Percentiles rank a stretch among this genome's conserved stretches.
Evolutionary conservation across 192 early-diverging fungal species (phyloP).

Genomic region (Coemansia sp.): DNA sequence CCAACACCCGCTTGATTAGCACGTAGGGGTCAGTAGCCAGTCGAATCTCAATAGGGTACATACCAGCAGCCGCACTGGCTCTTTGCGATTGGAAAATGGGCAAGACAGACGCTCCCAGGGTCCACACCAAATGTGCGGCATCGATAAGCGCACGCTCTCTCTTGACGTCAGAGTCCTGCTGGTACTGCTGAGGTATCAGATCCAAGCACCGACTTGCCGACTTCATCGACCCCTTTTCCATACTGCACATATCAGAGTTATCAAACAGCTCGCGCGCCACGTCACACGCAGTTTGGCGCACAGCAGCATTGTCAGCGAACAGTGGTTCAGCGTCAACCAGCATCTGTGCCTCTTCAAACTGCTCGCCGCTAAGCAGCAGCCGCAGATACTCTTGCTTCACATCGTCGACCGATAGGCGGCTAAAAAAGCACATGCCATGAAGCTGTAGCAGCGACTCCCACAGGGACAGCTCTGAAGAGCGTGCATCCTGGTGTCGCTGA

Average conservation of each 20-base stretch:
- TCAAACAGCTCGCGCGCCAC: slow-evolving; percentile 43
- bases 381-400: slow-evolving; percentile 27
- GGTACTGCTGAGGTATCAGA: not conserved
- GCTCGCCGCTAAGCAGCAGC: slow-evolving; percentile 13
- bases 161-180: slow-evolving; percentile 11
- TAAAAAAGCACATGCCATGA: slow-evolving; percentile 8
- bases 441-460: slow-evolving; percentile 5
- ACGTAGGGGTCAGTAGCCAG: slow-evolving; percentile 22
- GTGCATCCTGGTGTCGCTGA: not conserved
- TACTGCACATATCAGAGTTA: slow-evolving; percentile 35
- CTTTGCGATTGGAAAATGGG: not conserved
- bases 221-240: slow-evolving; percentile 18
- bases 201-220: slow-evolving; percentile 30
- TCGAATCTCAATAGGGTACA: slow-evolving; percentile 38
- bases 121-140: slow-evolving; percentile 25
- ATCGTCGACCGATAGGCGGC: slow-evolving; percentile 9
- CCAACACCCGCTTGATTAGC: slow-evolving; percentile 21
- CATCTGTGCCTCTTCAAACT: slow-evolving; percentile 25
- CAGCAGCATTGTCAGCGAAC: not conserved
- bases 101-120: slow-evolving; percentile 9
- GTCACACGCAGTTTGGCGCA: slow-evolving; percentile 30
- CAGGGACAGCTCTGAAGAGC: slow-evolving; percentile 9
- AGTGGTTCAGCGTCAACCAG: slow-evolving; percentile 16
- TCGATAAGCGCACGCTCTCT: slow-evolving; percentile 35
- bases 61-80: not conserved